phyloP scores from a whole-genome alignment of 169 alveolate species.

The Plasmodium coatneyi region DNA sequence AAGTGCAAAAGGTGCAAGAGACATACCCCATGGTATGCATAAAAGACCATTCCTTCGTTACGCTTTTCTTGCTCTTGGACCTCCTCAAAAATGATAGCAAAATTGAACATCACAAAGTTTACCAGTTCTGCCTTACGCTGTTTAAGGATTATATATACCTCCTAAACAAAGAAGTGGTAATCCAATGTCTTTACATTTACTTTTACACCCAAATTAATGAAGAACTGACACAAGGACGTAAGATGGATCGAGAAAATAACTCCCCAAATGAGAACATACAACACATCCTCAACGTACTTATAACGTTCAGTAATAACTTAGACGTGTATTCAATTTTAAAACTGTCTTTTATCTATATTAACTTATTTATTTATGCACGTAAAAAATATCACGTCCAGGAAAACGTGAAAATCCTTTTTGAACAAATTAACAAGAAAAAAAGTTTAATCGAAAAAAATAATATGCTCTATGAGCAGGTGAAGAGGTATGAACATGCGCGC shows the following conservation, averaged over 20 bases:
- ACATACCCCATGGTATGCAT: background rate
- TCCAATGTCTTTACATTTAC: slow-evolving; percentile 58
- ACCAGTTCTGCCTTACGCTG: slow-evolving; percentile 1
- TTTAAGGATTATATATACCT: slow-evolving; percentile 58
- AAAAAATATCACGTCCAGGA: slow-evolving; percentile 43
- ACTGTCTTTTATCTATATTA: slow-evolving; percentile 64
- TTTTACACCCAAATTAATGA: slow-evolving; percentile 37
- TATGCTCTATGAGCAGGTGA: slow-evolving; percentile 65
- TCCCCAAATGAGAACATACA: slow-evolving; percentile 6
- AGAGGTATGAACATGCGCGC: slow-evolving; percentile 8
- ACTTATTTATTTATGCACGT: slow-evolving; percentile 12
- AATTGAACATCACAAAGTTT: slow-evolving; percentile 4
- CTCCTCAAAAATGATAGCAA: slow-evolving; percentile 17
- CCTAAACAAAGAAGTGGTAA: slow-evolving; percentile 46
- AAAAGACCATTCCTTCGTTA: slow-evolving; percentile 40
- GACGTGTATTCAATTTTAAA: slow-evolving; percentile 59
- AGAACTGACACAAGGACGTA: background rate
- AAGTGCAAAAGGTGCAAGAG: background rate
- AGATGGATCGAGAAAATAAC: background rate
- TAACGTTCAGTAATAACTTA: slow-evolving; percentile 61
- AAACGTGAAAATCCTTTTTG: slow-evolving; percentile 49
- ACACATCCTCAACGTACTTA: slow-evolving; percentile 33
- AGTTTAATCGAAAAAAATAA: slow-evolving; percentile 54
- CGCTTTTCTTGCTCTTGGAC: slow-evolving; percentile 22
- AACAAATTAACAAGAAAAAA: slow-evolving; percentile 66